Conservation (phyloP, 2,329 filamentous ascomycete species). For the Fusarium protoensiforme region DNA sequence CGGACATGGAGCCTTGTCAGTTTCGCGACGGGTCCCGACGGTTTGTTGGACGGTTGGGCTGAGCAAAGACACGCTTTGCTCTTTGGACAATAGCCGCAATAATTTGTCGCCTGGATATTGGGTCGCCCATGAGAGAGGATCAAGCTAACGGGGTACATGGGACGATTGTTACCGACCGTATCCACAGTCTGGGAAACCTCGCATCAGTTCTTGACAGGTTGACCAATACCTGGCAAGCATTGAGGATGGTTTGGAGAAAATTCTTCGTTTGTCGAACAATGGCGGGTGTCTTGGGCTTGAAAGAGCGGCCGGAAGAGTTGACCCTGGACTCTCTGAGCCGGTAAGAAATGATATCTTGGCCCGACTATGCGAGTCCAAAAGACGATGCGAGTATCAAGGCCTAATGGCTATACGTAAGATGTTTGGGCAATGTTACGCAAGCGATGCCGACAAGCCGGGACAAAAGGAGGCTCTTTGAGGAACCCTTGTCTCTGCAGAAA, state of each 20-base stretch:
- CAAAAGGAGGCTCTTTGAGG: not conserved
- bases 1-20: conserved; percentile 25
- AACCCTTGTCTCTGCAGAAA: not conserved
- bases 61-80: conserved; percentile 19
- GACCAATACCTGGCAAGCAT: conserved; percentile 4
- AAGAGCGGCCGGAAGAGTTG: not conserved
- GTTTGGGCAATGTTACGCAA: not conserved
- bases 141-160: conserved; percentile 19
- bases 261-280: conserved; percentile 8
- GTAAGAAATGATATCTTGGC: not conserved
- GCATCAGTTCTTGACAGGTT: conserved; percentile 26
- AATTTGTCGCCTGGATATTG: not conserved
- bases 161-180: conserved; percentile 25
- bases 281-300: not conserved
- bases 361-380: not conserved
- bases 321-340: not conserved
- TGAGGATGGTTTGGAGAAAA: conserved; percentile 14
- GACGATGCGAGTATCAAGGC: not conserved
- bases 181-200: conserved; percentile 23
- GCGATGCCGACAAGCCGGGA: not conserved
- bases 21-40: conserved; percentile 25
- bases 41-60: conserved; percentile 22
- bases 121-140: not conserved
- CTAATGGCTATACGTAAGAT: not conserved
- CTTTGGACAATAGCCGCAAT: conserved; percentile 15